A percentile compares a stretch with the other conserved stretches of the same genome.
Evolutionary conservation across 768 basidiomycete species (phyloP).

Genomic region (Crepidotus variabilis): DNA sequence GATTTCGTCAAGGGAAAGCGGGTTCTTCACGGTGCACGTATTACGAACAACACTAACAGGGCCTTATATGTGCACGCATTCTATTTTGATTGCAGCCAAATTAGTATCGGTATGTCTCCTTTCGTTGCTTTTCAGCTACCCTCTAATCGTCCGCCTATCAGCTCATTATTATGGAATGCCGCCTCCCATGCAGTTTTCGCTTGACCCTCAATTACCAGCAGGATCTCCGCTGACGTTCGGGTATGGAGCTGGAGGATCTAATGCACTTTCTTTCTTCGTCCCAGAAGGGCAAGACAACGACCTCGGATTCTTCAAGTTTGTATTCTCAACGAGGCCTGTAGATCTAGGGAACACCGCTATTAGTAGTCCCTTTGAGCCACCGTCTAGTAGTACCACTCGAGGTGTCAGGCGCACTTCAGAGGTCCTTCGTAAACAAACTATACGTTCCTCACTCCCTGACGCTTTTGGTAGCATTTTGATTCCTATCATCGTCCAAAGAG

Average conservation of each 20-base stretch:
- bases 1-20: not conserved
- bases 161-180: slow-evolving; percentile 4
- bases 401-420: not conserved
- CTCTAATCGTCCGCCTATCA: not conserved
- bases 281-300: slow-evolving; percentile 24
- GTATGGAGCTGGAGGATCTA: slow-evolving; percentile 23
- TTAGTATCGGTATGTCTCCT: slow-evolving; percentile 17
- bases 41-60: slow-evolving; percentile 16
- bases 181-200: not conserved
- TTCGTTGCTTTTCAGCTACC: not conserved
- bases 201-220: not conserved
- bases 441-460: not conserved
- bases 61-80: slow-evolving; percentile 18
- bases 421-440: not conserved
- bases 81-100: slow-evolving; percentile 22
- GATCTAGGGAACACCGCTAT: not conserved
- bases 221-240: slow-evolving; percentile 26
- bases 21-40: slow-evolving; percentile 13
- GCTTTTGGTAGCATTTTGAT: not conserved
- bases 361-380: not conserved
- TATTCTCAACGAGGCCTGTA: slow-evolving; percentile 21
- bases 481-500: not conserved
- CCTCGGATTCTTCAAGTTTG: slow-evolving; percentile 31
- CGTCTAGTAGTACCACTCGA: not conserved
- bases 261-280: slow-evolving; percentile 19